Percentiles rank a stretch among this genome's conserved stretches.
Conservation (phyloP, 306 rosid species). For the Gastrolobium bilobum region DNA sequence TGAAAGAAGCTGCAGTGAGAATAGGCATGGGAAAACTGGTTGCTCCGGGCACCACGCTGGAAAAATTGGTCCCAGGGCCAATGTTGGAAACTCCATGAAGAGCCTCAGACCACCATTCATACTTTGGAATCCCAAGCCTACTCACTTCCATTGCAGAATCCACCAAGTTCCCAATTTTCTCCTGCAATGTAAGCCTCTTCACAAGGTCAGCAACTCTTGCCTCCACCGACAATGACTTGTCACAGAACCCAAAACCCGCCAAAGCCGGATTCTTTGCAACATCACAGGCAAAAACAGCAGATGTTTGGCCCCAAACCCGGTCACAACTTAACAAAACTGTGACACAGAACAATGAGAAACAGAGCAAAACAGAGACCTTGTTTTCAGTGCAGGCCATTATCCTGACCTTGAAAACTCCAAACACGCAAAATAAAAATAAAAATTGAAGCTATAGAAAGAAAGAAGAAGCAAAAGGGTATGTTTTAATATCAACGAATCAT, state of each 20-base stretch:
- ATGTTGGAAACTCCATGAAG: conserved; percentile 90
- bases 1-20: conserved; percentile 95
- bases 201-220: conserved; percentile 79
- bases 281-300: conserved; percentile 77
- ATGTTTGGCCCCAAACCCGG: conserved; percentile 61
- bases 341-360: conserved; percentile 32
- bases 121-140: conserved; percentile 88
- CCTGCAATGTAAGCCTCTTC: conserved; percentile 78
- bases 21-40: conserved; percentile 96
- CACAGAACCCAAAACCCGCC: conserved; percentile 70
- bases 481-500: conserved; percentile 27
- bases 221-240: conserved; percentile 58
- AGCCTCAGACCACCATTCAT: conserved; percentile 99
- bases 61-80: conserved; percentile 84
- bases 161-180: conserved; percentile 78
- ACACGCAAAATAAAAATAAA: neutral
- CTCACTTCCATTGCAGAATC: conserved; percentile 65
- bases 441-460: neutral
- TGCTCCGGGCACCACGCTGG: conserved; percentile 78
- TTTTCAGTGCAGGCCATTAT: conserved; percentile 58
- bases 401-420: conserved; percentile 14
- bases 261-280: conserved; percentile 49
- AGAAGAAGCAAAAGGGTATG: conserved; percentile 35
- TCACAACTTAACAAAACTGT: conserved; percentile 22
- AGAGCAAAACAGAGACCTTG: conserved; percentile 69